phyloP scores from a whole-genome alignment of 176 grass and related monocot genomes.

The Oryza rufipogon region DNA sequence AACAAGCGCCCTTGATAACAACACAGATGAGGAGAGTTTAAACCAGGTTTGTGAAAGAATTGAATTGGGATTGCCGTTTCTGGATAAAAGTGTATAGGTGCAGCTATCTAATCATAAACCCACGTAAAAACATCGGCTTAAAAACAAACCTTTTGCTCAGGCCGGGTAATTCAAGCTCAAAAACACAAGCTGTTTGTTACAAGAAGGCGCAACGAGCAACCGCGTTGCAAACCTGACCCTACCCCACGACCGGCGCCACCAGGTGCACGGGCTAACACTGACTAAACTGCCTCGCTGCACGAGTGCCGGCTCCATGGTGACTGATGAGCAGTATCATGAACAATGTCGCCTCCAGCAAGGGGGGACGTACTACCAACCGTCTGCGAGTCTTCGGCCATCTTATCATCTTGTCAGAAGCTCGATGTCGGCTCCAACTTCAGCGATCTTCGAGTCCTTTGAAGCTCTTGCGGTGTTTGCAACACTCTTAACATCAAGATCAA shows the following conservation, averaged over 20 bases:
- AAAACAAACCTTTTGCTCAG: not conserved
- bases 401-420: slow-evolving; percentile 72
- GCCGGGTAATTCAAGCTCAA: not conserved
- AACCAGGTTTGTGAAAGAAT: not conserved
- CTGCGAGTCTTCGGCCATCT: not conserved
- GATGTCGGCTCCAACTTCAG: slow-evolving; percentile 79
- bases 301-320: not conserved
- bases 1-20: too few relatives aligned
- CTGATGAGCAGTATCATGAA: not conserved
- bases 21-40: not conserved
- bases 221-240: slow-evolving; percentile 2
- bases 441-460: slow-evolving; percentile 77
- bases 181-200: not conserved
- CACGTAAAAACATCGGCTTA: not conserved
- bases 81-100: not conserved
- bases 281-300: not conserved
- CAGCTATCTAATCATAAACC: not conserved
- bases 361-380: not conserved
- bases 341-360: not conserved
- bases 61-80: not conserved
- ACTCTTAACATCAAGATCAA: slow-evolving; percentile 83
- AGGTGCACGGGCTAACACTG: not conserved
- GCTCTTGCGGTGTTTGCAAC: slow-evolving; percentile 63
- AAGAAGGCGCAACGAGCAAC: not conserved
- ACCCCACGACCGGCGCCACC: not conserved